Percentiles rank a stretch among this genome's conserved stretches.
These are phyloP conservation scores for Diutina rugosa DNA, from an alignment of 1,139 yeast species.

Conservation along the genomic window DNA sequence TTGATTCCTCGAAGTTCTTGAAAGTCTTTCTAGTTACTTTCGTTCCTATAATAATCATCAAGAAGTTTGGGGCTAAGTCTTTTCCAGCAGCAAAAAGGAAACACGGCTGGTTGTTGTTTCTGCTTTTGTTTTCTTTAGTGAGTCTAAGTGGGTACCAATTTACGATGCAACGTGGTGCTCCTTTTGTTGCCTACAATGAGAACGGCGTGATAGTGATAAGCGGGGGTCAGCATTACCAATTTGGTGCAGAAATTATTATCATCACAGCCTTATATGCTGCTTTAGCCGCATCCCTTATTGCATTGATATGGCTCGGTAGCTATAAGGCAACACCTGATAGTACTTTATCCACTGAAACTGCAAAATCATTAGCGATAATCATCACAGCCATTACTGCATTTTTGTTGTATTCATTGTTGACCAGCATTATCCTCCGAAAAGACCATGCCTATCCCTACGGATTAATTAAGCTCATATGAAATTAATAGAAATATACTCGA, in stretches of 20 bases:
- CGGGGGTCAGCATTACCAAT: conserved; percentile 55
- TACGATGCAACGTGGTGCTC: conserved; percentile 43
- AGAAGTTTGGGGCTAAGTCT: conserved; percentile 31
- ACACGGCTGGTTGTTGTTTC: conserved; percentile 21
- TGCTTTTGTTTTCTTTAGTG: conserved; percentile 26
- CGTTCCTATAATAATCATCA: conserved; percentile 30
- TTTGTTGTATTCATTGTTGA: conserved; percentile 22
- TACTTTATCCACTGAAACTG: not conserved
- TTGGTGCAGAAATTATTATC: conserved; percentile 50
- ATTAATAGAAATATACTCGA: no score
- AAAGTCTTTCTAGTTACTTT: conserved; percentile 36
- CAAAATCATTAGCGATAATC: not conserved
- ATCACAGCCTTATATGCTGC: conserved; percentile 35
- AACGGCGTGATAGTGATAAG: conserved; percentile 40
- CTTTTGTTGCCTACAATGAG: conserved; percentile 44
- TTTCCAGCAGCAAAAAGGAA: conserved; percentile 17
- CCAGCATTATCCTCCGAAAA: conserved; percentile 27
- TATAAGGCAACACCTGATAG: not conserved
- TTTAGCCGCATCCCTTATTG: conserved; percentile 26
- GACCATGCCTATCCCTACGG: conserved; percentile 28
- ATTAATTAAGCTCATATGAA: conserved; percentile 18
- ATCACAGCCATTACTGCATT: conserved; percentile 10
- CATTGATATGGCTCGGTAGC: conserved; percentile 24
- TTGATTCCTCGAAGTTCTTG: conserved; percentile 24
- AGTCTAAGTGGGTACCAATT: conserved; percentile 54